Evolutionary conservation across 306 rosid genomes (phyloP), one percentile per base, ranked within the genome.

Genomic region (Dicorynia guianensis): DNA sequence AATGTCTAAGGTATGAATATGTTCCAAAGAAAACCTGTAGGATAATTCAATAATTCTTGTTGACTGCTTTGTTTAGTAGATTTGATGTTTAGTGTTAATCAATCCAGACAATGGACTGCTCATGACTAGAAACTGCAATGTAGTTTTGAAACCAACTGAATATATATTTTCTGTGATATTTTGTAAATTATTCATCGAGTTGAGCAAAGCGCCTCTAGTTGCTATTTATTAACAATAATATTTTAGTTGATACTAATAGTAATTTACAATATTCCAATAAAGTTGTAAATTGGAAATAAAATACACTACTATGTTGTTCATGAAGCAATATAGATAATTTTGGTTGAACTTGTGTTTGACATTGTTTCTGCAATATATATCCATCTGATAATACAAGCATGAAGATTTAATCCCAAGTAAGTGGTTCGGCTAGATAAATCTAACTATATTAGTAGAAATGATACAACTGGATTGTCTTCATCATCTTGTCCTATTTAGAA

Each of bases 1-100:
- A 81, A 63, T 92, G 98, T 81, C 91, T 92, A 71, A 92, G 99
- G 99, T 96, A 86, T 50, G 75, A 47, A 54, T 80, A 50, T 20
- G 56, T 15, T 18, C 44, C 19, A 34, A 10, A 40, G 52, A 76
- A 73, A 11, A 49, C n/a, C 46, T 35, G 33, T 14, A 59, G 14
- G 63, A 65, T 59, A 59, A 65, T 76, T 67, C 68, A 11, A 73
- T 52, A 64, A 53, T 36, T 60, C 53, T 71, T 63, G 64, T 36
- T 19, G 47, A 42, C 48, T 63, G 71, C 76, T 25, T 47, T 65
- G 30, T 69, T 74, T 43, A 66, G 74, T 62, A 12, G 47, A 47
- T 63, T 10, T 38, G 42, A 54, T 49, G 44, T 52, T 56, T 6
- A 48, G 19, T 54, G 7, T 18, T 68, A 43, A 54, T 53, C 1